Conservation (phyloP, 345 rosid genomes). For the Camelina laxa region DNA sequence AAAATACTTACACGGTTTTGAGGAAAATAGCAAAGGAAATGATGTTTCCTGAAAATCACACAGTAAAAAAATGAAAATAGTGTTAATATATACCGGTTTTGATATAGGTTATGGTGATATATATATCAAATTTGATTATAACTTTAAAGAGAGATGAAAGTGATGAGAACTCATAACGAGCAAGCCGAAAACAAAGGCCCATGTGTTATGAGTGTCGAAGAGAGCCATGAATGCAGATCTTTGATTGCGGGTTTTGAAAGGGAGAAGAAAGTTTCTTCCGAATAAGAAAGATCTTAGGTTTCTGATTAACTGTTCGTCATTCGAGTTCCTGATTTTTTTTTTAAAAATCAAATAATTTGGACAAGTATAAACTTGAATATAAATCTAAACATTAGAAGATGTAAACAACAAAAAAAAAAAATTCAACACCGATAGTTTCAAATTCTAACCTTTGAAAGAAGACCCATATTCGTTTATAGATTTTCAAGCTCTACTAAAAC, state of each 20-base stretch:
- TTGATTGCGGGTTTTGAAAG: too few relatives aligned
- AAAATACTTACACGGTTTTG: slow-evolving; percentile 67
- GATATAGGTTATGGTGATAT: slow-evolving; percentile 17
- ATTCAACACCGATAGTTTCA: too few relatives aligned
- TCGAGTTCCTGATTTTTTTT: too few relatives aligned
- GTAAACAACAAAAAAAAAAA: too few relatives aligned
- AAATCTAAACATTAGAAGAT: too few relatives aligned
- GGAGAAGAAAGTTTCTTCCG: slow-evolving; percentile 23
- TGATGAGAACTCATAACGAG: slow-evolving; percentile 37
- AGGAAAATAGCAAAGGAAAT: slow-evolving; percentile 65
- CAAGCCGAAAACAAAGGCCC: slow-evolving; percentile 48
- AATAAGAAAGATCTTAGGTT: slow-evolving; percentile 20
- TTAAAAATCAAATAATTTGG: too few relatives aligned
- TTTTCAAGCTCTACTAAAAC: too few relatives aligned
- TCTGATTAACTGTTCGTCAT: too few relatives aligned
- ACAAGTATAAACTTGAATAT: too few relatives aligned
- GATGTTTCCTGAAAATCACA: slow-evolving; percentile 59
- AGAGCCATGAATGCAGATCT: slow-evolving; percentile 39
- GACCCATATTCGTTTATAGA: too few relatives aligned
- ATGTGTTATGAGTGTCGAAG: slow-evolving; percentile 43
- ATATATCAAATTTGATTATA: background rate
- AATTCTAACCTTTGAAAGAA: too few relatives aligned
- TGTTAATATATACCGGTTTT: slow-evolving; percentile 11
- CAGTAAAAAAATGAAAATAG: background rate
- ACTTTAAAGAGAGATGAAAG: background rate